Evolutionary conservation across 2,329 filamentous ascomycete genomes (phyloP).

Genomic region (Sclerotinia nivalis): DNA sequence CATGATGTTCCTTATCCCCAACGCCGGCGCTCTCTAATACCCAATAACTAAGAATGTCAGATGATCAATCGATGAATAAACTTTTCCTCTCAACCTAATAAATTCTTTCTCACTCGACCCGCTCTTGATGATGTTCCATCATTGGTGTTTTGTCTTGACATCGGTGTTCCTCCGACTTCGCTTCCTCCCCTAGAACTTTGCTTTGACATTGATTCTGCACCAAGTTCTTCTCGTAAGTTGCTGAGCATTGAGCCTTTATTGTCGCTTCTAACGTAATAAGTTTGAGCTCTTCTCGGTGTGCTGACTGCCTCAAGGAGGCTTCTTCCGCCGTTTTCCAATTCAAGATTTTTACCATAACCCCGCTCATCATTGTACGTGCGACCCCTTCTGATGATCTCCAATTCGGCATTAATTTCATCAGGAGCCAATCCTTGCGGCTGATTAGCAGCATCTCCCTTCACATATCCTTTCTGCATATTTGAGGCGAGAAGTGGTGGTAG

Average conservation of each 20-base stretch:
- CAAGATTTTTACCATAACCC: constrained; percentile 38
- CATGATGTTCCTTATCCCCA: constrained; percentile 13
- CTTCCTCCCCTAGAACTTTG: constrained; percentile 26
- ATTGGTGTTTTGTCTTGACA: constrained; percentile 23
- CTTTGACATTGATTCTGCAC: constrained; percentile 29
- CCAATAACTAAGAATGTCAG: constrained; percentile 3
- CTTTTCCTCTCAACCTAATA: not conserved
- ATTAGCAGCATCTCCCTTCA: constrained; percentile 32
- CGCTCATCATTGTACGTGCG: constrained; percentile 38
- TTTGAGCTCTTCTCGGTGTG: constrained; percentile 10
- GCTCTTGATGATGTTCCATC: constrained; percentile 19
- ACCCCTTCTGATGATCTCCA: constrained; percentile 38
- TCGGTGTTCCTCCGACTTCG: constrained; percentile 19
- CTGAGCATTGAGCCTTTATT: constrained; percentile 26
- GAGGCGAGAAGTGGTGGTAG: constrained; percentile 37
- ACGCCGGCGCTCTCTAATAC: constrained; percentile 10
- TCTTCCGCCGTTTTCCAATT: constrained; percentile 37
- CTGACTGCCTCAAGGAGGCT: constrained; percentile 34
- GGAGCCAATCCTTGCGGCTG: constrained; percentile 27
- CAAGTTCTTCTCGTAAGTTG: constrained; percentile 24
- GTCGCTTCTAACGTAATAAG: constrained; percentile 24
- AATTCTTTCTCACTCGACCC: constrained; percentile 14
- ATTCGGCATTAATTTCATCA: constrained; percentile 32
- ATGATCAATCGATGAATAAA: not conserved
- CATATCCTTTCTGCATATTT: constrained; percentile 34